Base-by-base conservation (phyloP, 2,329 filamentous ascomycete genomes). In the Hortaea sp. region DNA sequence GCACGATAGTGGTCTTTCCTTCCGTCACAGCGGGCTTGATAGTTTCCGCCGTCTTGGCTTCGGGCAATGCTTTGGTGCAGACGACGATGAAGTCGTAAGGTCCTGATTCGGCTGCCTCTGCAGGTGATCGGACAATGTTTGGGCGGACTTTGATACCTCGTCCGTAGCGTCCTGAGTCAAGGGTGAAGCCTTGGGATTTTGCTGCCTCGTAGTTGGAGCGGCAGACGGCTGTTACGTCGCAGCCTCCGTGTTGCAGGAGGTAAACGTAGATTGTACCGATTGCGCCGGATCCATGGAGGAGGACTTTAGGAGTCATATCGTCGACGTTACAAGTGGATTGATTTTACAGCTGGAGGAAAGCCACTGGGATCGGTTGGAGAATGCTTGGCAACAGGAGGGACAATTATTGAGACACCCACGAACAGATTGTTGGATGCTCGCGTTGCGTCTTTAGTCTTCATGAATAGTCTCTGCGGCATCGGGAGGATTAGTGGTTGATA, bases 1-100 rank as follows among this genome's bases (percentile, higher is more conserved):
- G 70, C 6, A 77, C 75, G 37, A 82, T 74, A 0, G 72, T 69
- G 0, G 77, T 80, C 41, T 65, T 52, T 7, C 59, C 56, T 1
- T 57, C 59, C 2, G 50, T 54, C 2, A 74, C 60, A 4, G 64
- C 70, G 0, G 69, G 64, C 5, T 55, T 54, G 41, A 75, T 67
- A 20, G 64, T 50, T 5, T 62, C 52, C 2, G 61, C 51, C 5
- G 62, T 60, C 2, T 65, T 57, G 5, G 56, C 59, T 6, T 58
- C 63, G 1, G 69, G 69, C 28, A 73, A 64, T 10, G 66, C 69
- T 62, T 76, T 75, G 46, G 64, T 67, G 29, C 62, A 66, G 34
- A 75, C 65, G 7, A 75, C 47, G n/a, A 75, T 54, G 53, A 69
- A 75, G 56, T 75, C 71, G 53, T 66, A 75, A 1, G 61, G 56